A percentile compares a stretch with the other conserved stretches of the same genome.
These are phyloP conservation scores for Apiospora koreana DNA, from an alignment of 2,329 filamentous ascomycete genomes.

Conservation along the genomic window DNA sequence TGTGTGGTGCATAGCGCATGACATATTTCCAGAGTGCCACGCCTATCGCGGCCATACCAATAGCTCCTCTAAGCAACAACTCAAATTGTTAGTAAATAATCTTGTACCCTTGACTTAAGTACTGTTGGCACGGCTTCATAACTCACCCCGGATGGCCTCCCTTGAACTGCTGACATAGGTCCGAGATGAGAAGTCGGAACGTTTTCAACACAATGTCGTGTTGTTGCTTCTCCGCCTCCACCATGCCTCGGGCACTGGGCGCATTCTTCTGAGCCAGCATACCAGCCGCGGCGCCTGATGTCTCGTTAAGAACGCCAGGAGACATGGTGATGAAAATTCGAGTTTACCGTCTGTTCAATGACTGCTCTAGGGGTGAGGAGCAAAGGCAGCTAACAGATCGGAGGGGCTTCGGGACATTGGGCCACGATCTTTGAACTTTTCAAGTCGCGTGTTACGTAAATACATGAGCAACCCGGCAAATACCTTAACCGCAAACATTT, in stretches of 20 bases:
- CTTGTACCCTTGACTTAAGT: no score
- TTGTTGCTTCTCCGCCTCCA: constrained; percentile 10
- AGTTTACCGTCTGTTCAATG: no score
- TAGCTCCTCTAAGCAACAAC: constrained; percentile 21
- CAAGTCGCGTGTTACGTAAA: not conserved
- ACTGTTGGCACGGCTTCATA: constrained; percentile 9
- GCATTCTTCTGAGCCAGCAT: not conserved
- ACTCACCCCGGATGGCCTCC: constrained; percentile 60
- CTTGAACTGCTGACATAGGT: constrained; percentile 70
- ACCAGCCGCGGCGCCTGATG: no score
- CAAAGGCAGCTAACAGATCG: not conserved
- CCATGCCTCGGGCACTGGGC: not conserved
- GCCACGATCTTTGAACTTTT: not conserved
- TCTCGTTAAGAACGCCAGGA: constrained; percentile 4
- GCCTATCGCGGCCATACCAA: constrained; percentile 39
- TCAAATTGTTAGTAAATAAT: not conserved
- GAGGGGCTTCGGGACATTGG: not conserved
- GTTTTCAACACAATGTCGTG: constrained; percentile 56
- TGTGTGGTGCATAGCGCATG: constrained; percentile 58
- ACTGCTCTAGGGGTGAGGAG: not conserved
- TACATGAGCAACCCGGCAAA: not conserved
- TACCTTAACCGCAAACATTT: no score
- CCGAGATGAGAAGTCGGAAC: constrained; percentile 65
- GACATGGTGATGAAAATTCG: not conserved
- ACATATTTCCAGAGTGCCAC: constrained; percentile 56